phyloP scores from a whole-genome alignment of 768 basidiomycete species.

The Trichaptum fuscoviolaceum region DNA sequence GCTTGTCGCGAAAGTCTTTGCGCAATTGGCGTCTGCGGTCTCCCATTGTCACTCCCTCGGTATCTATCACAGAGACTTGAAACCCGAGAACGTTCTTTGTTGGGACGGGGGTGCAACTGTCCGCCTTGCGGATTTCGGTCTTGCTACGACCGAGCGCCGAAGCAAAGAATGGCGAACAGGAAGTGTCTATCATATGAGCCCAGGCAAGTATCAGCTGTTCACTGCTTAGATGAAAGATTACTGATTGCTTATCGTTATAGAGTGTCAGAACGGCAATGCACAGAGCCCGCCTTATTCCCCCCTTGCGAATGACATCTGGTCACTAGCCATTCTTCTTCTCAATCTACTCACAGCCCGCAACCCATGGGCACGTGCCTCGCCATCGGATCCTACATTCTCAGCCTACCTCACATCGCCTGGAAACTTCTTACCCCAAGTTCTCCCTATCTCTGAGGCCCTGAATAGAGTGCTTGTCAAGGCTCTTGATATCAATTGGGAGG shows the following conservation, averaged over 20 bases:
- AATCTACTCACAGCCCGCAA: constrained; percentile 94
- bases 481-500: constrained; percentile 63
- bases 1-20: constrained; percentile 85
- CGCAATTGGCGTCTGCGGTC: constrained; percentile 91
- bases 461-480: constrained; percentile 72
- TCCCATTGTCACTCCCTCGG: constrained; percentile 88
- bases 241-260: constrained; percentile 36
- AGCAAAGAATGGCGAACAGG: constrained; percentile 91
- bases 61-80: constrained; percentile 95
- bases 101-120: constrained; percentile 71
- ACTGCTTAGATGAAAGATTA: constrained; percentile 12
- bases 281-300: constrained; percentile 74
- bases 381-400: constrained; percentile 82
- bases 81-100: constrained; percentile 94
- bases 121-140: constrained; percentile 91
- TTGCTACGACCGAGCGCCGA: constrained; percentile 81
- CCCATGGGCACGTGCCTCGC: constrained; percentile 89
- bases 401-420: constrained; percentile 74
- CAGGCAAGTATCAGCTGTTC: constrained; percentile 47
- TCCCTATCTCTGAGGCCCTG: constrained; percentile 71
- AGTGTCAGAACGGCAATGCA: constrained; percentile 78
- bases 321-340: constrained; percentile 90
- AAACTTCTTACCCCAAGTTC: constrained; percentile 78
- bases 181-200: constrained; percentile 98
- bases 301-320: constrained; percentile 91